Base-by-base conservation (phyloP, 2,329 filamentous ascomycete species). In the Cryoendolithus antarcticus region DNA sequence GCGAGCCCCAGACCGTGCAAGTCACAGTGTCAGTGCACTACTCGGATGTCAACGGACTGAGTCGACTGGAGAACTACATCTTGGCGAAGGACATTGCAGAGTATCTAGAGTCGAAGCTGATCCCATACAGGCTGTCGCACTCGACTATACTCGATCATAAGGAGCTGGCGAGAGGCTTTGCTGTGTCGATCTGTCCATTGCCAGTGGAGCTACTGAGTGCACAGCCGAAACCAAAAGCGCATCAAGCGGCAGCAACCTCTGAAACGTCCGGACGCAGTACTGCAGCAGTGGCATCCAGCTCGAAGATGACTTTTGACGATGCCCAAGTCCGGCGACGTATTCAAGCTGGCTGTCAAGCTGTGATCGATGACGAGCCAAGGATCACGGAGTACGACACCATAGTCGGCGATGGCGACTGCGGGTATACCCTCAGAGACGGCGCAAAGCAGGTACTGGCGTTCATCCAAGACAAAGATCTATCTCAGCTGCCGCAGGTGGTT, bases 311-410 rank as follows among this genome's bases (percentile, higher is more conserved):
- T 7, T 58, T 60, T 49, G 12, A 42, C 39, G 54, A 57, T 40
- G 38, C 51, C 30, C 10, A 42, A 15, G 43, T 58, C 27, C 55
- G 56, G n/a, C 27, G 32, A 7, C 47, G 49, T 7, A 56, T 60
- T 32, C 37, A 49, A 30, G 42, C 48, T 10, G 58, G 53, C 42
- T 60, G 57, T 44, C 42, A 53, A 27, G 55, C 55, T 6, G 46
- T 59, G 19, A 58, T 60, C 46, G 44, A 45, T 3, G 53, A 47
- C 21, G 57, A 60, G 36, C 51, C 56, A 6, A 57, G 47, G 12
- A 60, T 60, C 32, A 60, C 57, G 29, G 49, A 57, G 29, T 60
- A 59, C 47, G 57, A 60, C 47, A 55, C 54, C 2, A 58, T 59
- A 32, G 57, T 59, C 34, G 57, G 57, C 37, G 57, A 60, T 36